Conservation (phyloP, 805 yeast genomes). For the Wickerhamomyces hampshirensis region DNA sequence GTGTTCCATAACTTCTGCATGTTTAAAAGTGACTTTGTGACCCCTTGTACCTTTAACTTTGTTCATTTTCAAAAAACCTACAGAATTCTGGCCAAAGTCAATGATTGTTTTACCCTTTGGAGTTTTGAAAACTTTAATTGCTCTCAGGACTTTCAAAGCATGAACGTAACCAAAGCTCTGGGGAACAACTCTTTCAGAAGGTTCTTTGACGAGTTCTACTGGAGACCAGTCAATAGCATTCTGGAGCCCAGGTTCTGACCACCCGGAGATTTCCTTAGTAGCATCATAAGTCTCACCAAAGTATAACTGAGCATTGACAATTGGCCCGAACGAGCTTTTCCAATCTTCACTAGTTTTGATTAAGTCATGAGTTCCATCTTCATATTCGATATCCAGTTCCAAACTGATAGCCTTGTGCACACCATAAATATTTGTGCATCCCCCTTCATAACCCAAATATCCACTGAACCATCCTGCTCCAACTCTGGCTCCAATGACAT, state of each 20-base stretch:
- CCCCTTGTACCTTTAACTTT: slow-evolving; percentile 10
- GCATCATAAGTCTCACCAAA: slow-evolving; percentile 15
- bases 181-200: slow-evolving; percentile 9
- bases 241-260: slow-evolving; percentile 5
- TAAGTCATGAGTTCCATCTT: slow-evolving; percentile 10
- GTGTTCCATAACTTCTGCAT: slow-evolving; percentile 16
- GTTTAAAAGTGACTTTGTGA: slow-evolving; percentile 7
- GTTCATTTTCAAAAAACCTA: slow-evolving; percentile 13
- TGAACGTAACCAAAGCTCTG: slow-evolving; percentile 13
- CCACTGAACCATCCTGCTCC: slow-evolving; percentile 18
- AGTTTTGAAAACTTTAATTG: slow-evolving; percentile 8
- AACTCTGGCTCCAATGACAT: slow-evolving; percentile 16
- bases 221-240: slow-evolving; percentile 6
- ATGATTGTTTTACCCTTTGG: slow-evolving; percentile 9
- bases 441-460: slow-evolving; percentile 15
- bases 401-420: slow-evolving; percentile 9
- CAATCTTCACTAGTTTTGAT: slow-evolving; percentile 11
- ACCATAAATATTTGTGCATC: slow-evolving; percentile 14
- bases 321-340: slow-evolving; percentile 12
- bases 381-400: slow-evolving; percentile 6
- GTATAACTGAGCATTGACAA: slow-evolving; percentile 13
- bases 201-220: slow-evolving; percentile 6
- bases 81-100: slow-evolving; percentile 17
- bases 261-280: slow-evolving; percentile 7
- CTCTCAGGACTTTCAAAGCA: slow-evolving; percentile 8